Evolutionary conservation across 1,139 yeast genomes (phyloP), one percentile per base, ranked within the genome.

Genomic region (Debaryomycetaceae sp.): DNA sequence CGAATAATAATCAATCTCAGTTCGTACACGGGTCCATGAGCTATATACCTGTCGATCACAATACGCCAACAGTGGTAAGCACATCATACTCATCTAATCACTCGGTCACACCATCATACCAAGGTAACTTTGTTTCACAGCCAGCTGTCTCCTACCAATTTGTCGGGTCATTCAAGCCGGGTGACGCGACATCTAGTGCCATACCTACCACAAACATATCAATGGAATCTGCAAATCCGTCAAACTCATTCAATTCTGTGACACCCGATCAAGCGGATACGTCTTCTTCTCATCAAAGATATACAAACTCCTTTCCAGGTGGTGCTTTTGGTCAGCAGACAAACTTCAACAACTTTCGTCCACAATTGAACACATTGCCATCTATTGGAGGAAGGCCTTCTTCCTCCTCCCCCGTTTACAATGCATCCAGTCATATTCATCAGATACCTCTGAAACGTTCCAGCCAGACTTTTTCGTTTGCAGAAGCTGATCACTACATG

Each of bases 61-160:
- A 78, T 53, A 75, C 82, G 2, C 84, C 83, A 5, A 74, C 74
- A 34, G 77, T 68, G 35, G 72, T 78, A 14, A 68, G 76, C 45
- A 63, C 71, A 9, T 74, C 79, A 4, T 75, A 75, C 52, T 59
- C 70, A 9, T 69, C 75, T 9, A 63, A 63, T 46, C 65, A 63
- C 46, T 65, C 73, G 29, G 72, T 70, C 45, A 67, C 72, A 7
- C 69, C 73, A 16, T 46, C 57, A 34, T 46, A 49, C 41, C 48
- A 58, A 43, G 44, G 49, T 13, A 48, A 49, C 32, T 51, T 47
- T 33, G 41, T 45, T 15, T 37, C 49, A 30, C 51, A 42, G 38
- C 33, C 41, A 30, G 36, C 37, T n/a, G 38, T 36, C 13, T 37
- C 32, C 14, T 36, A 31, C 7, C 42, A 38, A 17, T 41, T 34